phyloP scores from a whole-genome alignment of 768 basidiomycete species.

The Leccinum incarnatum region DNA sequence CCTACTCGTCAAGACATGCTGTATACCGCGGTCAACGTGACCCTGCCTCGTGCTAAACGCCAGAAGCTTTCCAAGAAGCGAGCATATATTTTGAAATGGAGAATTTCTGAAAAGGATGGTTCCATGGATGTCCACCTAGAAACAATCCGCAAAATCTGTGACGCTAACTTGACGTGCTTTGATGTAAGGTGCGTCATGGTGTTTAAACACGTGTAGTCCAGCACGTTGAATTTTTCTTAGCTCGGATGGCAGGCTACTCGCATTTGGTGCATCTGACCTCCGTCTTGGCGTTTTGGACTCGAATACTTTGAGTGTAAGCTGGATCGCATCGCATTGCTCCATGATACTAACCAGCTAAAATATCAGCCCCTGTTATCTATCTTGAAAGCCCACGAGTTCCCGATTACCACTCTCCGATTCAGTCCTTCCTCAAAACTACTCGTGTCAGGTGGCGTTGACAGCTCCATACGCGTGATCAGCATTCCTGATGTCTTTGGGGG shows the following conservation, averaged over 20 bases:
- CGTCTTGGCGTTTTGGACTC: slow-evolving; percentile 84
- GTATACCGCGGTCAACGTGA: slow-evolving; percentile 72
- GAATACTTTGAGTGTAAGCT: slow-evolving; percentile 66
- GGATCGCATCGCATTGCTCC: not conserved
- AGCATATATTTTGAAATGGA: slow-evolving; percentile 73
- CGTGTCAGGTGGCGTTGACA: slow-evolving; percentile 89
- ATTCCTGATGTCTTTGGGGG: slow-evolving; percentile 57
- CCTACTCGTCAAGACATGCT: slow-evolving; percentile 49
- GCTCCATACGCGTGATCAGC: slow-evolving; percentile 74
- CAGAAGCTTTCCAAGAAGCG: slow-evolving; percentile 54
- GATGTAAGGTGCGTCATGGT: slow-evolving; percentile 67
- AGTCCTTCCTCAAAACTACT: slow-evolving; percentile 79
- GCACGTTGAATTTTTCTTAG: slow-evolving; percentile 39
- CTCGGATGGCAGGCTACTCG: slow-evolving; percentile 75
- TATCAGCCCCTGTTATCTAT: slow-evolving; percentile 83
- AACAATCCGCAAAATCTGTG: slow-evolving; percentile 68
- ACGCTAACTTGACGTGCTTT: slow-evolving; percentile 82
- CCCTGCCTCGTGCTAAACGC: slow-evolving; percentile 54
- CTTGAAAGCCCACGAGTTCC: slow-evolving; percentile 92
- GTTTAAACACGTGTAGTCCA: slow-evolving; percentile 1
- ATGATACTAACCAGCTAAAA: slow-evolving; percentile 1
- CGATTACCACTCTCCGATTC: slow-evolving; percentile 86
- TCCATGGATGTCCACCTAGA: slow-evolving; percentile 57
- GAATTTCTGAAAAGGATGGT: slow-evolving; percentile 55
- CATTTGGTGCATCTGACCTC: slow-evolving; percentile 84